A percentile compares a stretch with the other conserved stretches of the same genome.
phyloP scores from a whole-genome alignment of 345 rosid genomes.

The Cochlearia excelsa region DNA sequence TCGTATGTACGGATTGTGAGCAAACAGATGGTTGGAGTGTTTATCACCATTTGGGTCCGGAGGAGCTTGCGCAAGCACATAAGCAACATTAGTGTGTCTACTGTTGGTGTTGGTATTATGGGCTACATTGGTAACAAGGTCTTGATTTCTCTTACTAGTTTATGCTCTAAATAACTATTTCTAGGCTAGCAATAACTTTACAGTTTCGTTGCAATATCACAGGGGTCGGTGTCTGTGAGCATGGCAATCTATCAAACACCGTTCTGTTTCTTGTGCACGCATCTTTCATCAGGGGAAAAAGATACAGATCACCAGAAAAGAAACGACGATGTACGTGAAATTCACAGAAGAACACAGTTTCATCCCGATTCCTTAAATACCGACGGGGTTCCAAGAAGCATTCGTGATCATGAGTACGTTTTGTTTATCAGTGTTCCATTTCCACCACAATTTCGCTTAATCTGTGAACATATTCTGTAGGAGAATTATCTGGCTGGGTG shows the following conservation, averaged over 20 bases:
- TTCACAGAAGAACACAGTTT: constrained; percentile 71
- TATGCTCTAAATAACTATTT: not conserved
- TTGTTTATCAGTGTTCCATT: not conserved
- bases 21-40: constrained; percentile 94
- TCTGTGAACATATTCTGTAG: constrained; percentile 41
- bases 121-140: constrained; percentile 99
- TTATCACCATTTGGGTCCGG: constrained; percentile 84
- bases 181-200: constrained; percentile 8
- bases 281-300: constrained; percentile 87
- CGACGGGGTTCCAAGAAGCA: constrained; percentile 56
- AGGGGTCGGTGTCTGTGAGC: constrained; percentile 94
- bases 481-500: constrained; percentile 86
- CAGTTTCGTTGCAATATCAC: constrained; percentile 22
- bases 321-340: constrained; percentile 80
- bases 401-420: constrained; percentile 82
- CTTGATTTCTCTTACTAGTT: constrained; percentile 24
- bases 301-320: constrained; percentile 79
- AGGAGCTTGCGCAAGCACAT: constrained; percentile 81
- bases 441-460: not conserved
- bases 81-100: constrained; percentile 74
- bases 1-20: constrained; percentile 75
- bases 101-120: constrained; percentile 93
- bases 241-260: constrained; percentile 88
- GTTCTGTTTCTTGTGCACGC: constrained; percentile 79
- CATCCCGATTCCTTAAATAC: constrained; percentile 40